Conservation (phyloP, 1,284 basidiomycete species). For the Cystobasidiaceae sp. region DNA sequence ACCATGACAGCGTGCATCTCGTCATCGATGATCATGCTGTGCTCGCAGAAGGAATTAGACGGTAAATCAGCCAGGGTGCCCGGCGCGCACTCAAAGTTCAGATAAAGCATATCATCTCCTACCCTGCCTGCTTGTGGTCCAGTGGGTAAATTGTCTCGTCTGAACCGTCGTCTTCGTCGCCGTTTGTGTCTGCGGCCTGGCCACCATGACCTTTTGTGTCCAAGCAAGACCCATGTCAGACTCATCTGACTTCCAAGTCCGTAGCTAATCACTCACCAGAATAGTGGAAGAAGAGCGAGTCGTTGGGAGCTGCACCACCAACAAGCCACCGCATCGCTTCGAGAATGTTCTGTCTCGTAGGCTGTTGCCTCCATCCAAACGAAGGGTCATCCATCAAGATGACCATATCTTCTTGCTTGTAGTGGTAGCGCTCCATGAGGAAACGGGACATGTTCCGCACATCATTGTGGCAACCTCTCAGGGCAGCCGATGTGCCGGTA, state of each 20-base stretch:
- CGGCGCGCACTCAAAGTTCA: too few relatives aligned
- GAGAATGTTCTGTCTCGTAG: slow-evolving; percentile 77
- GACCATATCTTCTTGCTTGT: slow-evolving; percentile 73
- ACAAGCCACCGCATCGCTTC: slow-evolving; percentile 67
- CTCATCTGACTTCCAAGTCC: too few relatives aligned
- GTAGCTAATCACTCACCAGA: slow-evolving; percentile 10
- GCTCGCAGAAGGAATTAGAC: too few relatives aligned
- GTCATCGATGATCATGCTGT: slow-evolving; percentile 79
- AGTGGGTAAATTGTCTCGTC: slow-evolving; percentile 73
- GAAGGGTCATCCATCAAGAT: slow-evolving; percentile 69
- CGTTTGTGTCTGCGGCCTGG: slow-evolving; percentile 58
- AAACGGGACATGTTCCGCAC: slow-evolving; percentile 43
- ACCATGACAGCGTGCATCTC: slow-evolving; percentile 63
- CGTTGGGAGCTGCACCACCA: slow-evolving; percentile 66
- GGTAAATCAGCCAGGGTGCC: too few relatives aligned
- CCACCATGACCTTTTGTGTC: slow-evolving; percentile 83
- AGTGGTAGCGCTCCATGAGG: slow-evolving; percentile 56
- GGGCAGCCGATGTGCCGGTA: slow-evolving; percentile 57
- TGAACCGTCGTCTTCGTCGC: slow-evolving; percentile 41
- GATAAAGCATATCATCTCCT: too few relatives aligned
- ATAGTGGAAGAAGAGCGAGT: slow-evolving; percentile 88
- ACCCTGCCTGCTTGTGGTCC: slow-evolving; percentile 66
- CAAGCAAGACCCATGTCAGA: too few relatives aligned
- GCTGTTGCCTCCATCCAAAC: slow-evolving; percentile 54
- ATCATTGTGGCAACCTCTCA: slow-evolving; percentile 84